These are phyloP conservation scores for Cercospora sp. DNA, from an alignment of 2,329 filamentous ascomycete genomes.

Conservation along the genomic window DNA sequence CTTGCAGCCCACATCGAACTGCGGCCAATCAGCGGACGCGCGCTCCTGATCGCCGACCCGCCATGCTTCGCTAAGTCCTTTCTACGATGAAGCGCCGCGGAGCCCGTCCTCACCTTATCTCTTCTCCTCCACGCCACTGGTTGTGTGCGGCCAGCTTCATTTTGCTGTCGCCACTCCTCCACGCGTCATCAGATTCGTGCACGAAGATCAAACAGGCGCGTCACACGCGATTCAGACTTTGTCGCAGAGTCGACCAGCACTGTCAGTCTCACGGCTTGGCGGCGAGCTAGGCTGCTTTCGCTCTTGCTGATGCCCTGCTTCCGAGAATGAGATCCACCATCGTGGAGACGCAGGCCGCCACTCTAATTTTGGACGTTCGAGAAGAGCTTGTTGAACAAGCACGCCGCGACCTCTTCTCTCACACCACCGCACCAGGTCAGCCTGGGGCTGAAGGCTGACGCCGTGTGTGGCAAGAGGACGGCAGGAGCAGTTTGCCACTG, in stretches of 20 bases:
- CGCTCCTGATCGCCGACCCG: background rate
- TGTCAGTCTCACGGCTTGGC: slow-evolving; percentile 8
- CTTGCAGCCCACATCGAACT: background rate
- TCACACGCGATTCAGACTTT: slow-evolving; percentile 18
- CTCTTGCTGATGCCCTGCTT: background rate
- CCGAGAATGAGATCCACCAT: background rate
- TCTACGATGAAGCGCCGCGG: slow-evolving; percentile 9
- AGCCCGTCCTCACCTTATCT: background rate
- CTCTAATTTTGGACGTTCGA: background rate
- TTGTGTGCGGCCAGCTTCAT: slow-evolving; percentile 1
- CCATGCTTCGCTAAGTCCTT: slow-evolving; percentile 1
- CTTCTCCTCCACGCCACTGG: background rate
- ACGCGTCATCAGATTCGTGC: background rate
- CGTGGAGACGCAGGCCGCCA: slow-evolving; percentile 8
- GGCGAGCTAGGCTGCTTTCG: background rate
- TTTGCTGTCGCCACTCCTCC: slow-evolving; percentile 7
- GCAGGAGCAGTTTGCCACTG: background rate
- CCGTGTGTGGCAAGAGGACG: background rate
- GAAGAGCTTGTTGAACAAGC: slow-evolving; percentile 1
- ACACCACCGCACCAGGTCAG: background rate
- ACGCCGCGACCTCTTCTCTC: background rate
- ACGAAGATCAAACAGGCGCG: slow-evolving; percentile 4
- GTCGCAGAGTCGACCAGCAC: slow-evolving; percentile 20
- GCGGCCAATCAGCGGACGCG: background rate
- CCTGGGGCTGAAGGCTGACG: background rate